Percentiles rank a stretch among this genome's conserved stretches.
Conservation (phyloP, 169 alveolate genomes). For the Eimeria zaria region DNA sequence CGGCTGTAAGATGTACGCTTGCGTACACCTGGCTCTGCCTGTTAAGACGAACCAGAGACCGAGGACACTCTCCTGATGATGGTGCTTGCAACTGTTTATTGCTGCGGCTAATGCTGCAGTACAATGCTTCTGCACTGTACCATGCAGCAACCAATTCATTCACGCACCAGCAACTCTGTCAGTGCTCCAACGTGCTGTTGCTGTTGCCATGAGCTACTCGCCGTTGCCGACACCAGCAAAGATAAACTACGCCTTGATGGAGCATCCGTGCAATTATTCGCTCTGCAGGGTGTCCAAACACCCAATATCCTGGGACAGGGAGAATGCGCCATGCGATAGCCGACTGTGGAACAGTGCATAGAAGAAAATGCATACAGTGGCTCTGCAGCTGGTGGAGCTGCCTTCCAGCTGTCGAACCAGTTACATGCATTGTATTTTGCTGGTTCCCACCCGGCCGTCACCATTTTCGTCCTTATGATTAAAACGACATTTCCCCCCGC, state of each 20-base stretch:
- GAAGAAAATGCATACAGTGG: neutral
- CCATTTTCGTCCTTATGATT: neutral
- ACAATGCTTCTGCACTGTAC: neutral
- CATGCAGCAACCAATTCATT: neutral
- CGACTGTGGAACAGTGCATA: neutral
- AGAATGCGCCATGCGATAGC: neutral
- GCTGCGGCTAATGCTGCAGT: neutral
- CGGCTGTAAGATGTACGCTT: neutral
- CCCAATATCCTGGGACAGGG: neutral
- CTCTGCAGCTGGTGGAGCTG: neutral
- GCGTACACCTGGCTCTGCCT: neutral
- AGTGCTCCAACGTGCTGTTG: neutral
- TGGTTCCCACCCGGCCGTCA: neutral
- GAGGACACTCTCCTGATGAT: neutral
- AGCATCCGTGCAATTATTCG: neutral
- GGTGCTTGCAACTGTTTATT: neutral
- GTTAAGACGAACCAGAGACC: neutral
- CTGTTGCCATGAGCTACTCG: neutral
- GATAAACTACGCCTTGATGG: neutral
- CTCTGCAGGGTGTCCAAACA: neutral
- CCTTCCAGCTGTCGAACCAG: neutral
- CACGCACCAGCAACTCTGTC: conserved; percentile 15
- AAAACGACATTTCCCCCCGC: neutral
- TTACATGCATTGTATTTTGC: neutral
- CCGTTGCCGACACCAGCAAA: neutral